These are phyloP conservation scores for Furcasterigmium sp. DNA, from an alignment of 2,329 filamentous ascomycete species.

Conservation along the genomic window DNA sequence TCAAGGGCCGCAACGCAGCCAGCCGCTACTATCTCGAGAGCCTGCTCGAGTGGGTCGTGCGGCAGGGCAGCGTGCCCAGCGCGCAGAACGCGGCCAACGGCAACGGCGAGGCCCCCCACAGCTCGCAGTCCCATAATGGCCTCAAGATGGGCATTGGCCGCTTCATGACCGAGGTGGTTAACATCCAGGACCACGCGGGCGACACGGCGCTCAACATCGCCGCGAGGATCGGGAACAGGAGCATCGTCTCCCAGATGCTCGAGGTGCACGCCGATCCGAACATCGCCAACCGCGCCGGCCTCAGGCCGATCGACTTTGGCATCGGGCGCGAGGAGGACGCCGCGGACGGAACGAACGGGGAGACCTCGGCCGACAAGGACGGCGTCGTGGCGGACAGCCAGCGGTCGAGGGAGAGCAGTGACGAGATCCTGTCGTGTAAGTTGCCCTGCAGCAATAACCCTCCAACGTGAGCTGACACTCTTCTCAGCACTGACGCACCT, in stretches of 20 bases:
- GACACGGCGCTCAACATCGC: conserved; percentile 95
- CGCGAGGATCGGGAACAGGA: conserved; percentile 85
- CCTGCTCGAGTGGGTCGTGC: conserved; percentile 87
- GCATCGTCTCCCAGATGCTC: conserved; percentile 92
- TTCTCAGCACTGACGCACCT: conserved; percentile 84
- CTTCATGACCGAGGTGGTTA: conserved; percentile 97
- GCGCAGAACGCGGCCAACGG: conserved; percentile 34
- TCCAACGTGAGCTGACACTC: too few relatives aligned
- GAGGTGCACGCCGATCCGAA: conserved; percentile 93
- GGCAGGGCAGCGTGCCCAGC: conserved; percentile 60
- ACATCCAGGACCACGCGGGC: conserved; percentile 86
- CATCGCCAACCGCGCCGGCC: conserved; percentile 83
- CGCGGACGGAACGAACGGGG: conserved; percentile 28
- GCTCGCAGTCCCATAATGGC: conserved; percentile 31
- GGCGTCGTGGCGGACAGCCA: conserved; percentile 40
- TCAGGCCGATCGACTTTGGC: conserved; percentile 90
- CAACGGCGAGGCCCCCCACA: conserved; percentile 25
- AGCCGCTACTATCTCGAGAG: conserved; percentile 96
- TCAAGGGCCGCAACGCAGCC: conserved; percentile 85
- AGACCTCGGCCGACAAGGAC: conserved; percentile 37
- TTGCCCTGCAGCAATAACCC: too few relatives aligned
- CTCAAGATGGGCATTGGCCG: conserved; percentile 80
- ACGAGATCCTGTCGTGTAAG: conserved; percentile 76
- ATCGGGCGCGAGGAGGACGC: conserved; percentile 64
- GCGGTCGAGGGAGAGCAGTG: conserved; percentile 65